Percentiles rank a stretch among this genome's conserved stretches.
Conservation (phyloP, 306 rosid genomes). For the Geum urbanum region DNA sequence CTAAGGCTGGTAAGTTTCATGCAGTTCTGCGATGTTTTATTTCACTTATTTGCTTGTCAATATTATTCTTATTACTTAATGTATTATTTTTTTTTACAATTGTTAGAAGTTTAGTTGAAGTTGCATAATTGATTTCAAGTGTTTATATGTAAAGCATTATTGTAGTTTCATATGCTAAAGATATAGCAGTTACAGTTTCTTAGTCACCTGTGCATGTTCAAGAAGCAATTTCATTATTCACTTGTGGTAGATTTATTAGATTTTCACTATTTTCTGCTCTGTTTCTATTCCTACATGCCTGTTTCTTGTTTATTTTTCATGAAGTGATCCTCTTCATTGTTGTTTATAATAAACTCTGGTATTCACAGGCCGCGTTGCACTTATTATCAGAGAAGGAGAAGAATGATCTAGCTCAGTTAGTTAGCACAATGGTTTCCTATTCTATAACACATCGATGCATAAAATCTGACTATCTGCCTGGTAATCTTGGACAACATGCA, state of each 20-base stretch:
- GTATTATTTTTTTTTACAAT: too few species aligned
- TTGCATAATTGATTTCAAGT: not conserved
- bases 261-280: slow-evolving; percentile 4
- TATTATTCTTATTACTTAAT: not conserved
- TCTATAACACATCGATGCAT: slow-evolving; percentile 57
- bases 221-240: not conserved
- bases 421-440: slow-evolving; percentile 77
- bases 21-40: slow-evolving; percentile 13
- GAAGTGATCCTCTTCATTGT: slow-evolving; percentile 12
- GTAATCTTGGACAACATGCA: slow-evolving; percentile 43
- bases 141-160: not conserved
- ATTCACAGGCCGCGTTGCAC: slow-evolving; percentile 66
- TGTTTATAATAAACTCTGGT: slow-evolving; percentile 31
- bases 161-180: not conserved
- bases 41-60: not conserved
- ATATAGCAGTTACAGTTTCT: not conserved
- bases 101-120: slow-evolving; percentile 1
- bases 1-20: slow-evolving; percentile 65
- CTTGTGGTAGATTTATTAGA: not conserved
- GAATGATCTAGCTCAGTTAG: slow-evolving; percentile 60
- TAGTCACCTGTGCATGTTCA: not conserved
- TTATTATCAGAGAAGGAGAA: slow-evolving; percentile 76
- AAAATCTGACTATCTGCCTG: slow-evolving; percentile 43
- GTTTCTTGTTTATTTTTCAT: not conserved
- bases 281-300: not conserved